Percentiles rank a stretch among this genome's conserved stretches.
Conservation (phyloP, 352 stramenopile genomes). For the Achlya hypogyna region DNA sequence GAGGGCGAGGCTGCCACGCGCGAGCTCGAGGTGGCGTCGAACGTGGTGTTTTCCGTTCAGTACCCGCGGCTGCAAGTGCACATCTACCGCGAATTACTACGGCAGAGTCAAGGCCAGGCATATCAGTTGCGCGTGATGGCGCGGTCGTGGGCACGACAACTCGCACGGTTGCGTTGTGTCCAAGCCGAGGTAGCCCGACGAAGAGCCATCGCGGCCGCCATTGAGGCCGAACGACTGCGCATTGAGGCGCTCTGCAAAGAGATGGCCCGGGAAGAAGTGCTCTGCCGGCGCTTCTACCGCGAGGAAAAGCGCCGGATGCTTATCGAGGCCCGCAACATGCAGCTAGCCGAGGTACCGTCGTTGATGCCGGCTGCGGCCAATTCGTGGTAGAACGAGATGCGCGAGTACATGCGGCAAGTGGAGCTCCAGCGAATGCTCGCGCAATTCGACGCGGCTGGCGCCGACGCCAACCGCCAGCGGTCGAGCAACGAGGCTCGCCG, state of each 20-base stretch:
- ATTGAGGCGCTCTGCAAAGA: conserved; percentile 41
- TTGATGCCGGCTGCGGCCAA: neutral
- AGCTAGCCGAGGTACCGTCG: conserved; percentile 7
- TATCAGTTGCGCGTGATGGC: conserved; percentile 29
- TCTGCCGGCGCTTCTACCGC: conserved; percentile 53
- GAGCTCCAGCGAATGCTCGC: conserved; percentile 63
- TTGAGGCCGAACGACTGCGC: conserved; percentile 38
- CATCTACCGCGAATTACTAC: conserved; percentile 23
- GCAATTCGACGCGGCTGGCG: conserved; percentile 60
- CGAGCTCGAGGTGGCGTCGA: neutral
- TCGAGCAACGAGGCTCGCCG: conserved; percentile 59
- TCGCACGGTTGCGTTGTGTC: conserved; percentile 35
- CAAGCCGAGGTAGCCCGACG: conserved; percentile 40
- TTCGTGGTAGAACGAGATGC: conserved; percentile 48
- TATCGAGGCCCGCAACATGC: conserved; percentile 53
- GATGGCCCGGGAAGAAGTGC: conserved; percentile 56
- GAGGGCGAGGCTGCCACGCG: neutral
- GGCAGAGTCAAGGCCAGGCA: conserved; percentile 31
- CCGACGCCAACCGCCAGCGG: conserved; percentile 37
- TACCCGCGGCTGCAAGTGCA: conserved; percentile 14
- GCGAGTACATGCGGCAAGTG: conserved; percentile 49
- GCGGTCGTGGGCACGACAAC: conserved; percentile 37
- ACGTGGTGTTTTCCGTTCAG: conserved; percentile 8
- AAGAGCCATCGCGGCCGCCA: conserved; percentile 37
- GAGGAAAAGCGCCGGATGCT: conserved; percentile 52